These are phyloP conservation scores for Cladophialophora psammophila DNA, from an alignment of 2,329 filamentous ascomycete genomes.

Conservation along the genomic window DNA sequence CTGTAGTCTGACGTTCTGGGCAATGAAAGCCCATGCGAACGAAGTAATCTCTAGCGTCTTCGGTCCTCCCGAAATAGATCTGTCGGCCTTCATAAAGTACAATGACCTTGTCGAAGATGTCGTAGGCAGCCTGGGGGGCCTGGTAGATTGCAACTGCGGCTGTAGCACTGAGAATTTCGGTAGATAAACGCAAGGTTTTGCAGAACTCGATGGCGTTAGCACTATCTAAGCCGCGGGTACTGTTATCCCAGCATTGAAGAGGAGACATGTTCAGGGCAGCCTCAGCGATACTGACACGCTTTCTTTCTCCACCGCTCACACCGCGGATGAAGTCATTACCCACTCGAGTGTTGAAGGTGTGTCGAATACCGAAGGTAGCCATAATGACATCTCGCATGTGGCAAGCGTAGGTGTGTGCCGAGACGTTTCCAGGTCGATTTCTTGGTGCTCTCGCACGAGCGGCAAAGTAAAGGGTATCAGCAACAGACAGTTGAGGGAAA, in stretches of 20 bases:
- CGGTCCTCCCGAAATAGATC: slow-evolving; percentile 75
- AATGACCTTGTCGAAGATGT: slow-evolving; percentile 75
- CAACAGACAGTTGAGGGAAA: slow-evolving; percentile 76
- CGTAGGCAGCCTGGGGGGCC: slow-evolving; percentile 59
- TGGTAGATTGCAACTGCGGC: slow-evolving; percentile 67
- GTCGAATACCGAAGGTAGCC: slow-evolving; percentile 60
- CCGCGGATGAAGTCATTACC: slow-evolving; percentile 67
- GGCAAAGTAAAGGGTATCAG: slow-evolving; percentile 62
- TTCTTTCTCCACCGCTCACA: slow-evolving; percentile 68
- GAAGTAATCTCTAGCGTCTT: slow-evolving; percentile 70
- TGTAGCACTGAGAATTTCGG: slow-evolving; percentile 59
- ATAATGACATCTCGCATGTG: slow-evolving; percentile 57
- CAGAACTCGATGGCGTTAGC: slow-evolving; percentile 67
- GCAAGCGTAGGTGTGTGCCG: slow-evolving; percentile 52
- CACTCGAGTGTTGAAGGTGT: slow-evolving; percentile 57
- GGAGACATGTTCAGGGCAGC: slow-evolving; percentile 55
- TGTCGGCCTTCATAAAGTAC: slow-evolving; percentile 79
- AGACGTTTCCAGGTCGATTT: slow-evolving; percentile 47
- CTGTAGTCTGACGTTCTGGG: slow-evolving; percentile 72
- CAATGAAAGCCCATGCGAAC: slow-evolving; percentile 74
- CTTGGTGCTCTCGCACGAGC: slow-evolving; percentile 60
- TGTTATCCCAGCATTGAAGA: slow-evolving; percentile 56
- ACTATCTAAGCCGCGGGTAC: slow-evolving; percentile 61
- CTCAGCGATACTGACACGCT: slow-evolving; percentile 68
- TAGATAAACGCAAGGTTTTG: slow-evolving; percentile 58